Conservation (phyloP, 495 filamentous ascomycete genomes). For the Filosporella fistucella region DNA sequence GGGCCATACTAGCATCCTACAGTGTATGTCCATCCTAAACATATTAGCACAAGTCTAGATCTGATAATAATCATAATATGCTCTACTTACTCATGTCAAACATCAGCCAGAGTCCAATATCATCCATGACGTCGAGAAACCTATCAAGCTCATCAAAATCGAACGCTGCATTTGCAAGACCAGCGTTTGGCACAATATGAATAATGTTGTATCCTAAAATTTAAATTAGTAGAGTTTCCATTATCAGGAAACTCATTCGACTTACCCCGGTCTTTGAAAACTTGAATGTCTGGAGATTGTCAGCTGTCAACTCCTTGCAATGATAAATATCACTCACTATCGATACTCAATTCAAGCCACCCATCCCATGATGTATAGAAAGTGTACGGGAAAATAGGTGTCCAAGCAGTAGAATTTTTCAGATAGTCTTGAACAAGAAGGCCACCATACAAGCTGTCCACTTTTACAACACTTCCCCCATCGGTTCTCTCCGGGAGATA, state of each 20-base stretch:
- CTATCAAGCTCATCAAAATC: slow-evolving; percentile 36
- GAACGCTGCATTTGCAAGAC: slow-evolving; percentile 34
- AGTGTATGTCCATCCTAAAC: slow-evolving; percentile 11
- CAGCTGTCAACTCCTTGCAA: neutral
- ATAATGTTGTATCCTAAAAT: slow-evolving; percentile 47
- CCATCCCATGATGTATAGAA: slow-evolving; percentile 55
- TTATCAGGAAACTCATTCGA: no score
- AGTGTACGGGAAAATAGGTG: slow-evolving; percentile 54
- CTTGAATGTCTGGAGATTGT: neutral
- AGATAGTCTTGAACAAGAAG: slow-evolving; percentile 37
- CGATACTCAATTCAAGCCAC: slow-evolving; percentile 37
- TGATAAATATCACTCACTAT: slow-evolving; percentile 22
- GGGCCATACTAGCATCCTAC: no score
- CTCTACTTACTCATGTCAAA: slow-evolving; percentile 58
- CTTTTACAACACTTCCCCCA: slow-evolving; percentile 53
- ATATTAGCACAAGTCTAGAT: neutral
- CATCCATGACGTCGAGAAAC: slow-evolving; percentile 48
- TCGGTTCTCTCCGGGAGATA: slow-evolving; percentile 50
- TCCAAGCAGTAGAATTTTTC: slow-evolving; percentile 6
- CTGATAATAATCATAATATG: slow-evolving; percentile 11
- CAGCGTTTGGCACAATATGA: slow-evolving; percentile 39
- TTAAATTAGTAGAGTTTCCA: no score
- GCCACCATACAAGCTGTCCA: slow-evolving; percentile 56
- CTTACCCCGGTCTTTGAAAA: slow-evolving; percentile 10
- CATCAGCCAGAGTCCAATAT: slow-evolving; percentile 52